Evolutionary conservation across 139 green algal genomes (phyloP), one percentile per base, ranked within the genome.

Genomic region (Chlamydomonas incerta): DNA sequence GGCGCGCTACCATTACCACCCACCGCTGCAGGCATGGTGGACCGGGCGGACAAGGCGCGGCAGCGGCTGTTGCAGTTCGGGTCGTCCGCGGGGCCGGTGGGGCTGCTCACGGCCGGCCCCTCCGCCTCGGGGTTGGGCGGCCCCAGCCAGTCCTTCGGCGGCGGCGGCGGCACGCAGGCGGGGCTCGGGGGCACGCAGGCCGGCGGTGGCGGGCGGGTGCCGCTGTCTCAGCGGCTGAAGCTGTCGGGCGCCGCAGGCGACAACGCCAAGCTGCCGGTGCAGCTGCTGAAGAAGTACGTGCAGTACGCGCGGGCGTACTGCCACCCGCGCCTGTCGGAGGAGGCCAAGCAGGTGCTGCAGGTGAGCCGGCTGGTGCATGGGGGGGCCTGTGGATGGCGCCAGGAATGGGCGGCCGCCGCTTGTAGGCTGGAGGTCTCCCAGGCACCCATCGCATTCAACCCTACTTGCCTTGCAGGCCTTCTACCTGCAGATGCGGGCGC

Each of bases 261-360:
- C n/a, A 66, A 76, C n/a, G 47, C 71, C 0, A 82, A 91, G 69
- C 81, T 98, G 47, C 95, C 96, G 0, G 55, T 81, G 58, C 90
- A 90, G 73, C 92, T 99, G 80, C 84, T 99, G 63, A 91, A 90
- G 55, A 98, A 97, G 91, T 98, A 97, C 92, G 95, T 99, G 34
- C 92, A 96, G 1, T 99, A 99, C 85, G 97, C 96, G 3, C 81
- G 92, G n/a, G 67, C 95, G 82, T 95, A 97, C 83, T 91, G 95
- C 57, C 87, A 94, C 34, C 96, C 96, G 0, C 72, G 82, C 37
- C 87, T 99, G 11, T 91, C 92, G n/a, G 81, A 89, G 29, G 95
- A 95, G 57, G 94, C 95, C 21, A 93, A 91, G 76, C 69, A 90
- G 29, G 88, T 93, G 13, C 82, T 95, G 68, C 87, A 93, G 86